Evolutionary conservation across 768 basidiomycete species (phyloP).

Genomic region (Calocybe gangraenosa): DNA sequence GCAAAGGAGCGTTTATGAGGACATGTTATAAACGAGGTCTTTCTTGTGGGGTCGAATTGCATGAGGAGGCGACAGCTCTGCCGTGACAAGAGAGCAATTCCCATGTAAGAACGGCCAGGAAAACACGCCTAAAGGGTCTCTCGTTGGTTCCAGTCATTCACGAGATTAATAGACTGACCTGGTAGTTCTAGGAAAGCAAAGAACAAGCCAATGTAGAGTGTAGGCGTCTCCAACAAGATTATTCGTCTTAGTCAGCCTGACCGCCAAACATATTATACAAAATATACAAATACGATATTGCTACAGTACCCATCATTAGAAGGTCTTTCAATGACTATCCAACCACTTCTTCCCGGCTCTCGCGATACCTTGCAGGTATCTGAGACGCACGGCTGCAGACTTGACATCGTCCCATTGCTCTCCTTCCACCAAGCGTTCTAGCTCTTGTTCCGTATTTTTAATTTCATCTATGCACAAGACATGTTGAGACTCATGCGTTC

Average conservation of each 20-base stretch:
- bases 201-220: too few relatives aligned
- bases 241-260: too few relatives aligned
- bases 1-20: slow-evolving; percentile 45
- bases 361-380: slow-evolving; percentile 68
- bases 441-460: slow-evolving; percentile 33
- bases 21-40: slow-evolving; percentile 16
- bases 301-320: too few relatives aligned
- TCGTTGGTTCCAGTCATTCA: not conserved
- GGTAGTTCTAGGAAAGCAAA: too few relatives aligned
- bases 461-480: slow-evolving; percentile 44
- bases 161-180: too few relatives aligned
- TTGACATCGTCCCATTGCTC: slow-evolving; percentile 58
- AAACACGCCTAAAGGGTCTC: not conserved
- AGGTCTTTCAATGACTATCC: slow-evolving; percentile 22
- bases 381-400: slow-evolving; percentile 58
- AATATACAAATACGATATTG: too few relatives aligned
- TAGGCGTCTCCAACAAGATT: too few relatives aligned
- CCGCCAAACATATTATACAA: too few relatives aligned
- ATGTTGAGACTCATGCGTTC: slow-evolving; percentile 1
- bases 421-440: slow-evolving; percentile 46
- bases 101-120: slow-evolving; percentile 36
- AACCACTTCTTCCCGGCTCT: slow-evolving; percentile 42
- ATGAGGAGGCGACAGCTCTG: slow-evolving; percentile 56
- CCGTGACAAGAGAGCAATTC: slow-evolving; percentile 41
- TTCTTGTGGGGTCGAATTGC: slow-evolving; percentile 44